phyloP scores from a whole-genome alignment of 805 yeast genomes.

The Starmera caribaea region DNA sequence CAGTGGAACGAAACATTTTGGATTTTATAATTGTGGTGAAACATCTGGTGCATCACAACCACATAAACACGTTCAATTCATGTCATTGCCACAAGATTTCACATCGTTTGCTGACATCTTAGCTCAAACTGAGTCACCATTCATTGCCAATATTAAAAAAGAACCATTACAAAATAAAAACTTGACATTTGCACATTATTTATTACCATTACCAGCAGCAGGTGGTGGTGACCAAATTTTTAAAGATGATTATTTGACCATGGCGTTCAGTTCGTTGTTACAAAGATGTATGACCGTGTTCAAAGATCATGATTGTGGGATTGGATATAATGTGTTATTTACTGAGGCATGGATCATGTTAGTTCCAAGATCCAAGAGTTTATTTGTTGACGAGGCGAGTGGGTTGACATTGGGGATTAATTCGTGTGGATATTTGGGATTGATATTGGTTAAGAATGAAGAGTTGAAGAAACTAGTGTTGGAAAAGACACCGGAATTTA shows the following conservation, averaged over 20 bases:
- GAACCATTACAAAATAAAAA: constrained; percentile 56
- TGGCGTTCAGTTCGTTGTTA: constrained; percentile 63
- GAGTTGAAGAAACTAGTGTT: constrained; percentile 39
- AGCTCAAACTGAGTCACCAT: constrained; percentile 36
- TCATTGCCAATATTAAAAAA: constrained; percentile 40
- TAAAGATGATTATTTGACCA: constrained; percentile 47
- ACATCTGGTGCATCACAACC: constrained; percentile 91
- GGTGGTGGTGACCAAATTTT: constrained; percentile 30
- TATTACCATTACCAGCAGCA: constrained; percentile 47
- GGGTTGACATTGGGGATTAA: constrained; percentile 48
- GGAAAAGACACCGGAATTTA: constrained; percentile 33
- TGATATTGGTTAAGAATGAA: constrained; percentile 64
- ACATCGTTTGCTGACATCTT: constrained; percentile 46
- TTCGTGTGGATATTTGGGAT: constrained; percentile 72
- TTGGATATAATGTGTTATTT: constrained; percentile 75
- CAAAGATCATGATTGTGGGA: constrained; percentile 37
- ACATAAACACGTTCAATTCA: constrained; percentile 86
- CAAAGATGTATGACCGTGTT: constrained; percentile 61
- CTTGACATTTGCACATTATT: constrained; percentile 74
- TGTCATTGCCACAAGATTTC: constrained; percentile 56
- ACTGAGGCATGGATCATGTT: constrained; percentile 77
- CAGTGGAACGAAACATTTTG: constrained; percentile 47
- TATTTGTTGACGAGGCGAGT: constrained; percentile 27
- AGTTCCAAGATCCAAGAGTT: constrained; percentile 67
- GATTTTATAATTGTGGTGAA: constrained; percentile 84